A percentile compares a stretch with the other conserved stretches of the same genome.
Conservation (phyloP, 305 asterid species). For the Fraxinus xanthoxyloides region DNA sequence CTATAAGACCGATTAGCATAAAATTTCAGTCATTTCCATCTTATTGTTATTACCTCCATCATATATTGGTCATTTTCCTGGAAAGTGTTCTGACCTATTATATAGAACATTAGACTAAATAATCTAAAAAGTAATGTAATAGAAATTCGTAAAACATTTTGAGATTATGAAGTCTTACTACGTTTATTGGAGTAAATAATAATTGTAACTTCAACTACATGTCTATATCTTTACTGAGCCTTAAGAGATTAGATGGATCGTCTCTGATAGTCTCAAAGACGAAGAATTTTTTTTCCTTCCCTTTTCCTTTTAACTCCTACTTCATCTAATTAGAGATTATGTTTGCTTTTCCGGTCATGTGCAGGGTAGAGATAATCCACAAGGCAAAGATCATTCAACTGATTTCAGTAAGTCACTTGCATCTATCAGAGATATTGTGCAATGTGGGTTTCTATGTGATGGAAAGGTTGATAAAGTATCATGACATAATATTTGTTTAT, state of each 20-base stretch:
- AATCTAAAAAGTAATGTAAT: too few species aligned
- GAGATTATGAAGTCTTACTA: neutral
- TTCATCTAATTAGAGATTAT: neutral
- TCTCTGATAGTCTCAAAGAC: too few species aligned
- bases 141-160: neutral
- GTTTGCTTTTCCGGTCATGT: neutral
- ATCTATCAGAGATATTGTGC: neutral
- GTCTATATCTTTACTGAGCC: neutral
- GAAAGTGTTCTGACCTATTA: neutral
- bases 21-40: too few species aligned
- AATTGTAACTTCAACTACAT: neutral
- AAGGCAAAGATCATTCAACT: constrained; percentile 21
- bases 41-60: too few species aligned
- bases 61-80: neutral
- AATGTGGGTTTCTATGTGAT: neutral
- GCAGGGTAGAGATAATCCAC: constrained; percentile 40
- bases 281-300: neutral
- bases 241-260: neutral
- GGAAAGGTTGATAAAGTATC: neutral
- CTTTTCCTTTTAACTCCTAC: neutral
- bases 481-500: neutral
- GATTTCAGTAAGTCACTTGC: constrained; percentile 30
- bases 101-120: neutral
- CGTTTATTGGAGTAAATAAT: neutral
- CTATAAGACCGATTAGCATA: too few species aligned